A percentile compares a stretch with the other conserved stretches of the same genome.
These are phyloP conservation scores for Solanum hybrid DNA, from an alignment of 305 asterid genomes.

Conservation along the genomic window DNA sequence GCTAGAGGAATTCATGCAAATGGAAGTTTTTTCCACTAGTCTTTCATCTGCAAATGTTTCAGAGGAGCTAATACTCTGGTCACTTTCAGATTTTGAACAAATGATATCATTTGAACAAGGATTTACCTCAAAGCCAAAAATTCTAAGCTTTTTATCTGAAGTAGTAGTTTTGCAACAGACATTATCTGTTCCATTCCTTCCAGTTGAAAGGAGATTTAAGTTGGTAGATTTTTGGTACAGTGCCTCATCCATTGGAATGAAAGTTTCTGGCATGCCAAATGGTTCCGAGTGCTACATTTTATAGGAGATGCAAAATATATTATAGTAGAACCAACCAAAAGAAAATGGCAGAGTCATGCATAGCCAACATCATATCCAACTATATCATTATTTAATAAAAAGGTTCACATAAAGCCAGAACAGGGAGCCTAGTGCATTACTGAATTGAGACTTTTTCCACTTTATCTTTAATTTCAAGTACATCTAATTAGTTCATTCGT, in stretches of 20 bases:
- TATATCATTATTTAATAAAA: background rate
- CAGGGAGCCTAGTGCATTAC: background rate
- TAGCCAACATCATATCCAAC: background rate
- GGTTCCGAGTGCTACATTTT: background rate
- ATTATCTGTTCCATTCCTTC: background rate
- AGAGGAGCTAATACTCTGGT: background rate
- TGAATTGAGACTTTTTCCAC: background rate
- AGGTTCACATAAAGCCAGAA: background rate
- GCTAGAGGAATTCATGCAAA: background rate
- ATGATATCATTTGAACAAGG: background rate
- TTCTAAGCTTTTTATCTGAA: conserved; percentile 7
- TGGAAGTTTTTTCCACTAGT: background rate
- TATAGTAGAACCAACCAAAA: background rate
- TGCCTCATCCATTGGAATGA: conserved; percentile 1
- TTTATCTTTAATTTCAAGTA: background rate
- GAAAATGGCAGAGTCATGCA: background rate
- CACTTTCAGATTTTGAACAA: background rate
- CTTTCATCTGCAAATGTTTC: background rate
- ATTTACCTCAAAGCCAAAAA: conserved; percentile 16
- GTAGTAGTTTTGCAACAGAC: background rate
- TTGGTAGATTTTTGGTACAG: conserved; percentile 1
- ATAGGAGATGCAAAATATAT: background rate
- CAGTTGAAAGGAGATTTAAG: conserved; percentile 1
- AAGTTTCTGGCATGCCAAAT: conserved; percentile 3
- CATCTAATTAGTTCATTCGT: background rate